A percentile compares a stretch with the other conserved stretches of the same genome.
These are phyloP conservation scores for Podospora pseudoanserina DNA, from an alignment of 495 filamentous ascomycete species.

Conservation along the genomic window DNA sequence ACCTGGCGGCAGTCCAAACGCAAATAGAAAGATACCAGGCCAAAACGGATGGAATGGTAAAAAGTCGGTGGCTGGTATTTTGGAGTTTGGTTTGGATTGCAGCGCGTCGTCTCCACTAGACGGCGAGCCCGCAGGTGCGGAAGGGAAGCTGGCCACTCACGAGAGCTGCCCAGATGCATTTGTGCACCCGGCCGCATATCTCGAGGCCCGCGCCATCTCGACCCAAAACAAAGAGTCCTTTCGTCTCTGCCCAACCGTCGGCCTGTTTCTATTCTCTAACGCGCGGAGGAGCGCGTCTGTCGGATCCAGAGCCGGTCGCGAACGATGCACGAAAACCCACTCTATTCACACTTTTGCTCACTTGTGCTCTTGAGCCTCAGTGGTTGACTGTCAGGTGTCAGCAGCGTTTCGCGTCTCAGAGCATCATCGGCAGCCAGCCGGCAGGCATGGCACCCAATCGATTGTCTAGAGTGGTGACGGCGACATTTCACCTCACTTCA, in stretches of 20 bases:
- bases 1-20: slow-evolving; percentile 3
- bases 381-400: slow-evolving; percentile 8
- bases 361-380: background rate
- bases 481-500: slow-evolving; percentile 24
- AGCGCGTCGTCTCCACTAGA: slow-evolving; percentile 20
- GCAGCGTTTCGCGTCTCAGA: background rate
- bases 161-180: slow-evolving; percentile 23
- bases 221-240: slow-evolving; percentile 28
- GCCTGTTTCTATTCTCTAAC: slow-evolving; percentile 34
- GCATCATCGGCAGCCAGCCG: background rate
- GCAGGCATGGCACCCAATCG: slow-evolving; percentile 20
- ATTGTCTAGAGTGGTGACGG: background rate
- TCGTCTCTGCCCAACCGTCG: slow-evolving; percentile 27
- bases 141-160: slow-evolving; percentile 29
- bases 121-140: slow-evolving; percentile 26
- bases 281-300: slow-evolving; percentile 34
- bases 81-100: slow-evolving; percentile 10
- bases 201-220: slow-evolving; percentile 33
- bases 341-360: background rate
- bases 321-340: slow-evolving; percentile 11
- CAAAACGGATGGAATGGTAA: slow-evolving; percentile 36
- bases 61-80: slow-evolving; percentile 3
- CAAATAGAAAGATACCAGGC: background rate
- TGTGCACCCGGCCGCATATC: slow-evolving; percentile 39
- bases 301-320: slow-evolving; percentile 20